Percentiles rank a stretch among this genome's conserved stretches.
These are phyloP conservation scores for Amphichorda felina DNA, from an alignment of 2,329 filamentous ascomycete species.

Conservation along the genomic window DNA sequence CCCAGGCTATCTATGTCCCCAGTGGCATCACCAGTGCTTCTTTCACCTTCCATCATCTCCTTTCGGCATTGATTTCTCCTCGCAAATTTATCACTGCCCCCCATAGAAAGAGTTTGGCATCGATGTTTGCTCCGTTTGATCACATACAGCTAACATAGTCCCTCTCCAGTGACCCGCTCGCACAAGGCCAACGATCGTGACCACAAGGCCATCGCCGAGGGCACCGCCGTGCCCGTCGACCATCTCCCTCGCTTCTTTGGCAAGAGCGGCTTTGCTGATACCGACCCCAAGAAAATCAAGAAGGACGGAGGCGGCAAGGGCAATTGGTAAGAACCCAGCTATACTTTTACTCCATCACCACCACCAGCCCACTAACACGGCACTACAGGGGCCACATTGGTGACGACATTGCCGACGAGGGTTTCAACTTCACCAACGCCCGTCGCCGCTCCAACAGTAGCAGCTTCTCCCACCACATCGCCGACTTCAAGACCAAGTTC, in stretches of 20 bases:
- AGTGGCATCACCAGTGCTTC: too few relatives aligned
- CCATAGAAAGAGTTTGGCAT: too few relatives aligned
- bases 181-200: constrained; percentile 94
- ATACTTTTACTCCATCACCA: background rate
- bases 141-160: background rate
- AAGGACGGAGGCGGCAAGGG: constrained; percentile 89
- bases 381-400: constrained; percentile 63
- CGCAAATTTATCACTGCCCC: too few relatives aligned
- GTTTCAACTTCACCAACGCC: constrained; percentile 73
- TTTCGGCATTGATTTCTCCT: too few relatives aligned
- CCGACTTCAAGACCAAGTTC: constrained; percentile 93
- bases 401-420: constrained; percentile 73
- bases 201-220: constrained; percentile 69
- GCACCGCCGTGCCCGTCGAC: constrained; percentile 56
- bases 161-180: constrained; percentile 76
- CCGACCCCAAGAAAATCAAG: constrained; percentile 88
- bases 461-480: constrained; percentile 55
- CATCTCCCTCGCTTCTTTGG: constrained; percentile 85
- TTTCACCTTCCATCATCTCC: too few relatives aligned
- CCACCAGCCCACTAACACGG: background rate
- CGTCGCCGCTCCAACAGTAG: constrained; percentile 91
- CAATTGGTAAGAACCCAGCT: constrained; percentile 67
- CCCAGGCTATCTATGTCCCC: too few relatives aligned
- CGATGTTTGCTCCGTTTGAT: too few relatives aligned
- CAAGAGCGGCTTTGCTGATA: constrained; percentile 70